Percentiles rank a stretch among this genome's conserved stretches.
phyloP scores from a whole-genome alignment of 2,329 filamentous ascomycete genomes.

The Myotisia sp. region DNA sequence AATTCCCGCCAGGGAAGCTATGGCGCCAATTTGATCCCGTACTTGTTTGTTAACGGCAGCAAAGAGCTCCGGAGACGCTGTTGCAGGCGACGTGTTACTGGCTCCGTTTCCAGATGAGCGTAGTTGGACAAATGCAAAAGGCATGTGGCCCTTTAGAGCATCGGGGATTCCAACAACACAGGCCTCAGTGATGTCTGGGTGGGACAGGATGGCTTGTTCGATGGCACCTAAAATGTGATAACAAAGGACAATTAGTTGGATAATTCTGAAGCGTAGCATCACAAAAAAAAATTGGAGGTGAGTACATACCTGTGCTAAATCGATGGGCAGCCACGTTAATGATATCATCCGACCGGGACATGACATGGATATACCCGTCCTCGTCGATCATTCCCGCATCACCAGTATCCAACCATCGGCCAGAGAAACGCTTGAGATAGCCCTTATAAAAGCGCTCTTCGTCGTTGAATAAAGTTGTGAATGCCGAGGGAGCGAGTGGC shows the following conservation, averaged over 20 bases:
- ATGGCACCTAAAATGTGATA: constrained; percentile 50
- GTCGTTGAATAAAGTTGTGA: constrained; percentile 75
- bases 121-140: constrained; percentile 73
- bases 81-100: constrained; percentile 19
- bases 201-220: constrained; percentile 77
- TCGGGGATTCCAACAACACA: constrained; percentile 81
- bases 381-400: constrained; percentile 76
- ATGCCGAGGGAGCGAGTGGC: constrained; percentile 72
- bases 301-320: constrained; percentile 59
- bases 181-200: constrained; percentile 65
- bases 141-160: constrained; percentile 72
- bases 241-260: neutral
- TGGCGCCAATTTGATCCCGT: constrained; percentile 69
- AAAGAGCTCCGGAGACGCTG: constrained; percentile 32
- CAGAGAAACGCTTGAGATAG: constrained; percentile 68
- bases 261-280: neutral
- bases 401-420: constrained; percentile 78
- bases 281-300: constrained; percentile 1
- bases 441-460: constrained; percentile 72
- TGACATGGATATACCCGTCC: constrained; percentile 52
- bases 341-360: constrained; percentile 62
- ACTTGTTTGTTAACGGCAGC: constrained; percentile 40
- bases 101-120: constrained; percentile 16
- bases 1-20: constrained; percentile 72
- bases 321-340: constrained; percentile 93